Conservation (phyloP, 495 filamentous ascomycete species). For the Neohortaea acidophila region DNA sequence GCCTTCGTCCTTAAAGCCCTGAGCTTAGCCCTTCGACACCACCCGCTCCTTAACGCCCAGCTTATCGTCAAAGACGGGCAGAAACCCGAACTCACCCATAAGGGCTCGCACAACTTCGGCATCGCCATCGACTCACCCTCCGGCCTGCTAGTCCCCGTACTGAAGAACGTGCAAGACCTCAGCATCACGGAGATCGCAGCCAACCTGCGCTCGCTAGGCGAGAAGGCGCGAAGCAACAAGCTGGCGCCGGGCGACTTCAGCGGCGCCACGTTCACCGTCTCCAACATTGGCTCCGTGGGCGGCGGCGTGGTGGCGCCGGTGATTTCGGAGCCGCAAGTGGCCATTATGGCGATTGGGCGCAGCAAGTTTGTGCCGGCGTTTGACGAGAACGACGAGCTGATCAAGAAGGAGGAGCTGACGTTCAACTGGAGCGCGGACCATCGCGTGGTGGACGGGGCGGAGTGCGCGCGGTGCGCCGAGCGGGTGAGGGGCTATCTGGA, state of each 20-base stretch:
- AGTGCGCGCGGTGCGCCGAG: conserved; percentile 78
- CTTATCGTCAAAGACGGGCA: conserved; percentile 45
- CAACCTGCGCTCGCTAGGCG: conserved; percentile 59
- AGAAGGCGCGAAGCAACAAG: conserved; percentile 55
- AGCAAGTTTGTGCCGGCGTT: conserved; percentile 62
- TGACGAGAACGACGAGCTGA: conserved; percentile 35
- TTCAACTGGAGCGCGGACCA: conserved; percentile 98
- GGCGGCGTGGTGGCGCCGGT: conserved; percentile 84
- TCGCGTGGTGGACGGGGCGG: conserved; percentile 84
- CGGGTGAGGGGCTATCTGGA: conserved; percentile 62
- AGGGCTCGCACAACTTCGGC: conserved; percentile 82
- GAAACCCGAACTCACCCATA: conserved; percentile 55
- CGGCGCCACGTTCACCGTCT: conserved; percentile 87
- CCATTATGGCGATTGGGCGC: conserved; percentile 79
- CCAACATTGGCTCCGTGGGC: conserved; percentile 94
- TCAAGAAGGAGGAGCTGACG: conserved; percentile 54
- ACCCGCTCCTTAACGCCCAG: conserved; percentile 75
- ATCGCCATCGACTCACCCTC: conserved; percentile 87
- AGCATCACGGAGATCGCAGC: conserved; percentile 62
- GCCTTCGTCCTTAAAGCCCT: conserved; percentile 95
- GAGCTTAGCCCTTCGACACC: conserved; percentile 62
- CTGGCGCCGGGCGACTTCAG: conserved; percentile 59
- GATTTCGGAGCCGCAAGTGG: conserved; percentile 76
- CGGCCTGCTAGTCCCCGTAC: conserved; percentile 86
- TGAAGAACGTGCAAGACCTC: conserved; percentile 63